A percentile compares a stretch with the other conserved stretches of the same genome.
phyloP scores from a whole-genome alignment of 148 eudicot genomes.

The Arctostaphylos glauca region DNA sequence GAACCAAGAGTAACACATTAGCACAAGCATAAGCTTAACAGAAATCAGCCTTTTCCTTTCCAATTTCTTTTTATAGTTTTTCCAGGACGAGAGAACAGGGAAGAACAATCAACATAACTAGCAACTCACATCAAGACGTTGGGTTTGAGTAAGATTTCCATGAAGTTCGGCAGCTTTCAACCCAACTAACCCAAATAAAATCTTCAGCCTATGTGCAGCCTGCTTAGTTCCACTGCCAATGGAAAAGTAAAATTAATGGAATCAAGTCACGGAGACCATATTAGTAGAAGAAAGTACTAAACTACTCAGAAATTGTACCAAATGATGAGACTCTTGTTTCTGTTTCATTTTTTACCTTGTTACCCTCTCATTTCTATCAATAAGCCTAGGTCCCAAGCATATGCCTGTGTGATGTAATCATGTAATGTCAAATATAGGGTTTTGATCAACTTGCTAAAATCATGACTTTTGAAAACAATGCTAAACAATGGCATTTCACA shows the following conservation, averaged over 20 bases:
- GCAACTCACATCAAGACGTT: constrained; percentile 68
- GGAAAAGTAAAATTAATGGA: constrained; percentile 13
- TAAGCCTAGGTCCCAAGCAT: not conserved
- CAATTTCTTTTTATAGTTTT: not conserved
- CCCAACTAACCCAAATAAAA: constrained; percentile 86
- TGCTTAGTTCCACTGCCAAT: constrained; percentile 73
- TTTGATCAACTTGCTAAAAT: not conserved
- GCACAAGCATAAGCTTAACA: not conserved
- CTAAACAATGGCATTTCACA: not conserved
- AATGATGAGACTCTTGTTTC: not conserved
- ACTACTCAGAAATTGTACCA: not conserved
- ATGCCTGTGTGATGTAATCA: not conserved
- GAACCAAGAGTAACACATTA: not conserved
- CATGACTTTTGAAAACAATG: not conserved
- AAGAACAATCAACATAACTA: not conserved
- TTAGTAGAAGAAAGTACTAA: not conserved
- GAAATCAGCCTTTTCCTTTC: not conserved
- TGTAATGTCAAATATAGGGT: not conserved
- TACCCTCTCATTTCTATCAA: not conserved
- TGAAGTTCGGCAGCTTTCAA: constrained; percentile 91
- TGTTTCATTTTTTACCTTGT: not conserved
- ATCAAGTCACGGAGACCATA: not conserved
- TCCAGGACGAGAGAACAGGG: not conserved
- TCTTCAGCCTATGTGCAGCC: constrained; percentile 92
- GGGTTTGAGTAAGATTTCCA: constrained; percentile 84